phyloP scores from a whole-genome alignment of 2,329 filamentous ascomycete species.

The Colletotrichum tabaci region DNA sequence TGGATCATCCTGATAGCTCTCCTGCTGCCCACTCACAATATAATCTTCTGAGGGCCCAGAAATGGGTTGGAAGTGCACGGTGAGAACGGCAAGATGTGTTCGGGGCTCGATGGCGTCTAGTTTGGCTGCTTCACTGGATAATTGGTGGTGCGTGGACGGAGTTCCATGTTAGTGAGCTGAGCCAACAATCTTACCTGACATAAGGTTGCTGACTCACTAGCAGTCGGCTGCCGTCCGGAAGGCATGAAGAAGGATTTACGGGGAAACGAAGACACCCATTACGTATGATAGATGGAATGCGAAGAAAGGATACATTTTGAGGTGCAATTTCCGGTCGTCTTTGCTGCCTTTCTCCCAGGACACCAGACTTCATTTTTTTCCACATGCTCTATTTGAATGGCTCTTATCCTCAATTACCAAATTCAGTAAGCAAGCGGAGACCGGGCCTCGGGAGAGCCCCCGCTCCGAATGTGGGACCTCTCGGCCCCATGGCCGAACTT shows the following conservation, averaged over 20 bases:
- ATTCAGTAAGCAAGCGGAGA: neutral
- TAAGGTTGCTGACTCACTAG: neutral
- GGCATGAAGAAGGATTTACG: neutral
- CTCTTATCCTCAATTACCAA: neutral
- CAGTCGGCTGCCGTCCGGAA: neutral
- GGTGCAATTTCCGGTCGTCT: too few species aligned
- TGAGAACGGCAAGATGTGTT: too few species aligned
- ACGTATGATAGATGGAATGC: neutral
- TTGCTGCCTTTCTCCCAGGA: too few species aligned
- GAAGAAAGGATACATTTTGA: too few species aligned
- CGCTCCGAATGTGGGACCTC: too few species aligned
- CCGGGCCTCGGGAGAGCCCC: neutral
- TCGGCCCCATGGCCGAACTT: constrained; percentile 1
- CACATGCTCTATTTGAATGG: neutral
- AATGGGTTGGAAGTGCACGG: neutral
- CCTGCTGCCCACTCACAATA: constrained; percentile 26
- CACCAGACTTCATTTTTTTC: too few species aligned
- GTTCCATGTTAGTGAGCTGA: too few species aligned
- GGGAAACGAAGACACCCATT: neutral
- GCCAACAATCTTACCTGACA: neutral
- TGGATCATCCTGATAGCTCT: constrained; percentile 16
- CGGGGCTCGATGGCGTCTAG: too few species aligned
- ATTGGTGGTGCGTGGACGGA: too few species aligned
- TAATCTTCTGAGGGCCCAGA: neutral
- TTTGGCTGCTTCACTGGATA: too few species aligned